Evolutionary conservation across 306 rosid species (phyloP).

Genomic region (Dryas alaskensis): DNA sequence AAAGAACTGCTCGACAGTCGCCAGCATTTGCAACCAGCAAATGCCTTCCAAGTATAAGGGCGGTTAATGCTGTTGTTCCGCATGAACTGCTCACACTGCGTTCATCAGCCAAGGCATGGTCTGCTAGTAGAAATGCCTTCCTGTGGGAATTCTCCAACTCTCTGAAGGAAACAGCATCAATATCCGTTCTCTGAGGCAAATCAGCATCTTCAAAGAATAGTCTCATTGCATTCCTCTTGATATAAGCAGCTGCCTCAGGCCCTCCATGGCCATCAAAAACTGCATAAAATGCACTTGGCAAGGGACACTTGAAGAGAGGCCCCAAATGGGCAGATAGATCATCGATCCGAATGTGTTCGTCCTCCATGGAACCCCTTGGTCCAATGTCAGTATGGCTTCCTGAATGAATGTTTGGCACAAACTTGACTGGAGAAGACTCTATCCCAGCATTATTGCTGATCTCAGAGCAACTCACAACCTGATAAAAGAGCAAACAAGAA

Average conservation of each 20-base stretch:
- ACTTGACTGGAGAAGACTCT: conserved; percentile 44
- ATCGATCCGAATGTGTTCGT: conserved; percentile 76
- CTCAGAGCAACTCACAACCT: conserved; percentile 62
- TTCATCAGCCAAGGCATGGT: conserved; percentile 74
- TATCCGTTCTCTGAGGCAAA: conserved; percentile 50
- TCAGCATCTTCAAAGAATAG: conserved; percentile 73
- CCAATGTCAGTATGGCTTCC: conserved; percentile 81
- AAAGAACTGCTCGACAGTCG: conserved; percentile 94
- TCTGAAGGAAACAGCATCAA: conserved; percentile 47
- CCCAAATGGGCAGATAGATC: conserved; percentile 70
- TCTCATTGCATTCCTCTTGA: conserved; percentile 72
- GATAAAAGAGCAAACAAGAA: conserved; percentile 14
- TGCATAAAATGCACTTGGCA: conserved; percentile 77
- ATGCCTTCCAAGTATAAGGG: conserved; percentile 74
- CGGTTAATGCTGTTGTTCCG: conserved; percentile 94
- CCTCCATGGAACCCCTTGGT: conserved; percentile 71
- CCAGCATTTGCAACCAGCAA: conserved; percentile 91
- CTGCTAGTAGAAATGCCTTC: conserved; percentile 71
- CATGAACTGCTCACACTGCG: conserved; percentile 53
- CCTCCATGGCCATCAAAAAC: conserved; percentile 96
- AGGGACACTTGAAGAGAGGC: conserved; percentile 44
- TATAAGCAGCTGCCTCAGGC: conserved; percentile 78
- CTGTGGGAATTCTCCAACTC: conserved; percentile 71
- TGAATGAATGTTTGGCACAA: conserved; percentile 65
- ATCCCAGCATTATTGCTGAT: conserved; percentile 37